These are phyloP conservation scores for Dictyostelium discoideum DNA, from an alignment of 78 protist species.

Conservation along the genomic window DNA sequence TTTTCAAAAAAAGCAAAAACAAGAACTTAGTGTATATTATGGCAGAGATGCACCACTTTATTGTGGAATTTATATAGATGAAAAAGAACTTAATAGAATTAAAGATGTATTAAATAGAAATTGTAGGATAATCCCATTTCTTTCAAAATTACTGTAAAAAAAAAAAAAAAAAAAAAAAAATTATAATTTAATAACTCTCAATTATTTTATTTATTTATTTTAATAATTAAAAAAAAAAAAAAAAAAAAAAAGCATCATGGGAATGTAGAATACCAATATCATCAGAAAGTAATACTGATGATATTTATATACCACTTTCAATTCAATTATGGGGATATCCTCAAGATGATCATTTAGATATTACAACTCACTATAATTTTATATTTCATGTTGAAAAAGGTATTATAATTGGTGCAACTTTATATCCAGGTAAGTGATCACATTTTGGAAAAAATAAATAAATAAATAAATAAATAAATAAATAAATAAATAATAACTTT, in stretches of 20 bases:
- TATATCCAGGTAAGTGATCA: slow-evolving; percentile 33
- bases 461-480: background rate
- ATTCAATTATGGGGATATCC: slow-evolving; percentile 58
- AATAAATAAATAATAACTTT: background rate
- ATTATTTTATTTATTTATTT: background rate
- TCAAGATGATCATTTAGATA: slow-evolving; percentile 16
- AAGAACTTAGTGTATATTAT: slow-evolving; percentile 22
- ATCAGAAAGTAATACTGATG: slow-evolving; percentile 6
- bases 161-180: background rate
- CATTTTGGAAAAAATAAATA: background rate
- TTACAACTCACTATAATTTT: slow-evolving; percentile 41
- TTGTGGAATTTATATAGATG: slow-evolving; percentile 15
- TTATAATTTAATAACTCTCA: background rate
- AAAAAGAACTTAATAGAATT: slow-evolving; percentile 5
- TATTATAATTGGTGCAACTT: slow-evolving; percentile 32
- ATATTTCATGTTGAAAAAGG: slow-evolving; percentile 45
- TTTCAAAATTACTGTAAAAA: background rate
- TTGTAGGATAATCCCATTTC: background rate
- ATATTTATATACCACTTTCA: slow-evolving; percentile 37
- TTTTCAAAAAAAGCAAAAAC: background rate
- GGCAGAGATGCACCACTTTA: slow-evolving; percentile 41
- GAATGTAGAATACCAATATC: slow-evolving; percentile 54
- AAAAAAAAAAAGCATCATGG: slow-evolving; percentile 20
- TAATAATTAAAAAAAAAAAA: background rate
- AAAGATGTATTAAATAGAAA: background rate